phyloP scores from a whole-genome alignment of 257 asterid species.

The Echites panduratus region DNA sequence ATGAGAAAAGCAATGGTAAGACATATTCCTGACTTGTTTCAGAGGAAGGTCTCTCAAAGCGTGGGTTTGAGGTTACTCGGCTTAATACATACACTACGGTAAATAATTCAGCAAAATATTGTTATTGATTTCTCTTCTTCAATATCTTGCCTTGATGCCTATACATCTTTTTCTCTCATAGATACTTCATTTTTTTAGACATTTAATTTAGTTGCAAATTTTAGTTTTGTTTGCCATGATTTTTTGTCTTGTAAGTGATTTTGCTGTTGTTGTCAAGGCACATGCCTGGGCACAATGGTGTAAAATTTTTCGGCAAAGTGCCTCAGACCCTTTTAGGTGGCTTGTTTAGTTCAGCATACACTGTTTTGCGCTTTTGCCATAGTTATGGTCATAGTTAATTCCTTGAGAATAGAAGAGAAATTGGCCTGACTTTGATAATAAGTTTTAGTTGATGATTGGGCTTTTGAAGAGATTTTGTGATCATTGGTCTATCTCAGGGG shows the following conservation, averaged over 20 bases:
- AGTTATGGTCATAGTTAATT: too few species aligned
- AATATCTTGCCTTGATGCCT: background rate
- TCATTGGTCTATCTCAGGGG: too few species aligned
- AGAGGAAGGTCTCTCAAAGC: constrained; percentile 83
- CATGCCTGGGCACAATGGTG: too few species aligned
- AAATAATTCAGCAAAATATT: constrained; percentile 12
- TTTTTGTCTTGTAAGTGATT: background rate
- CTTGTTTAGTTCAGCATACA: too few species aligned
- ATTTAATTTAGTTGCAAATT: background rate
- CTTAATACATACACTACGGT: constrained; percentile 96
- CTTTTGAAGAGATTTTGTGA: too few species aligned
- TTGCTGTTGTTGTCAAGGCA: too few species aligned
- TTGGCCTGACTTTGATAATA: too few species aligned
- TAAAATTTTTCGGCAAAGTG: too few species aligned
- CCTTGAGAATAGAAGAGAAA: too few species aligned
- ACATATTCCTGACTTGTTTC: constrained; percentile 22
- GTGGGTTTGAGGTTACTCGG: constrained; percentile 88
- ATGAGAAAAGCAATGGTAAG: background rate
- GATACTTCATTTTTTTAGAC: background rate
- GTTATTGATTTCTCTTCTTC: background rate
- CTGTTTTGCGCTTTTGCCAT: too few species aligned
- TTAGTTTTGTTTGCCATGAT: background rate
- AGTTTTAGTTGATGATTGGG: too few species aligned
- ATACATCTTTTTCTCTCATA: background rate
- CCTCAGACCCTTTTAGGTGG: too few species aligned